phyloP scores from a whole-genome alignment of 106 monocot genomes.

The Gastrodia elata region DNA sequence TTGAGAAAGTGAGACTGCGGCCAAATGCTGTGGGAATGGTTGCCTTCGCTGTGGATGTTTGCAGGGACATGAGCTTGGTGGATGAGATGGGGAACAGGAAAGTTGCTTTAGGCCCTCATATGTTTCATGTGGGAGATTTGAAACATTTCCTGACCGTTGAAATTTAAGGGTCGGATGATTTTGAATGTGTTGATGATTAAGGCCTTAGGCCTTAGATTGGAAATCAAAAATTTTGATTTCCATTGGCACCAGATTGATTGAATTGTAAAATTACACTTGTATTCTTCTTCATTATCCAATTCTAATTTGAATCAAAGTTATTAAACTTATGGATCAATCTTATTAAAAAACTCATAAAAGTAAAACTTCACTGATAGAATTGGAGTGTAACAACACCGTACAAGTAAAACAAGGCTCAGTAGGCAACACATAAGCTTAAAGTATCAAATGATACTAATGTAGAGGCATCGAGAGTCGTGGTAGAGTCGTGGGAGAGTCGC shows the following conservation, averaged over 20 bases:
- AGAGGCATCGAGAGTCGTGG: too few relatives aligned
- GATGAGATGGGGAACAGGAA: slow-evolving; percentile 69
- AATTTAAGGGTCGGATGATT: slow-evolving; percentile 23
- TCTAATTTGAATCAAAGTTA: neutral
- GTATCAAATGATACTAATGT: too few relatives aligned
- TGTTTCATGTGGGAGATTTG: slow-evolving; percentile 72
- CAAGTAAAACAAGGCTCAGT: too few relatives aligned
- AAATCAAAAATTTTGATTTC: slow-evolving; percentile 2
- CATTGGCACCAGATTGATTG: neutral
- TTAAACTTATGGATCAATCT: neutral
- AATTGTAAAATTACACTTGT: neutral
- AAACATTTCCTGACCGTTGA: slow-evolving; percentile 76
- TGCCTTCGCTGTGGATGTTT: slow-evolving; percentile 75
- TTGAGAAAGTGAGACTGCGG: slow-evolving; percentile 63
- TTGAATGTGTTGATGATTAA: neutral
- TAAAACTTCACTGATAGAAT: too few relatives aligned
- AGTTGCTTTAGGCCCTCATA: slow-evolving; percentile 67
- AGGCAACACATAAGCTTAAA: too few relatives aligned
- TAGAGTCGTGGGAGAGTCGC: too few relatives aligned
- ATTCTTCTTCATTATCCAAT: neutral
- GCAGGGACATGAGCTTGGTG: slow-evolving; percentile 78
- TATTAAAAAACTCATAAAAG: too few relatives aligned
- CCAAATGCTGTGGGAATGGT: slow-evolving; percentile 28
- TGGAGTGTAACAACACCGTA: too few relatives aligned
- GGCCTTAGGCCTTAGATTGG: neutral